Evolutionary conservation across 805 yeast species (phyloP), one percentile per base, ranked within the genome.

Genomic region (Wickerhamiella sorbophila): DNA sequence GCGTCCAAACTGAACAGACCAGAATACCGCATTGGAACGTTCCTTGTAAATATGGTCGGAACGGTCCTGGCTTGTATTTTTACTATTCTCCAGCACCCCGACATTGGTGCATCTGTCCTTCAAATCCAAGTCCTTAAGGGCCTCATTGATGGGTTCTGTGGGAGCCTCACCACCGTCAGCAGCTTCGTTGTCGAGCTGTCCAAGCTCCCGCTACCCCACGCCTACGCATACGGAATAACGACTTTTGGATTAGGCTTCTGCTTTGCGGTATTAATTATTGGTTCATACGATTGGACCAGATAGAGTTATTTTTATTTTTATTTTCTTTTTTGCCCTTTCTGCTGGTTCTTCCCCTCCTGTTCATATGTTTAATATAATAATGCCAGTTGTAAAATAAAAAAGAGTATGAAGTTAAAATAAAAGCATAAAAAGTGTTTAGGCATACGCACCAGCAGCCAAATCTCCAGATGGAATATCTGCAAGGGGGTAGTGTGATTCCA

Each of bases 141-240:
- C 0, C 53, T 80, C 2, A 65, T 61, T 16, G 72, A 73, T 49
- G 93, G 94, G 0, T 75, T 72, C 44, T 76, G 84, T 53, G 93
- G 87, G 1, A 69, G 73, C 2, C 58, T 79, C 39, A 74, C 84
- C 32, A 82, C 95, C 0, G 72, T 83, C 32, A 77, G 88, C 42
- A 80, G 95, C 0, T 80, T 85, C 50, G 69, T 81, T 6, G 75
- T 71, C 33, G 96, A 86, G 56, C 57, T 83, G 31, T 65, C 58
- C 42, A 57, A 59, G 3, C 47, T 70, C 37, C 59, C 55, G 5
- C 27, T 65, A 4, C 31, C 53, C 14, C 46, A 61, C 44, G 60
- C 74, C 4, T 70, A 75, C 42, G 44, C 57, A 5, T 86, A 86
- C 55, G 79, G 71, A 4, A 20, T 59, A 1, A 42, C 54, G 0